Base-by-base conservation (phyloP, 257 asterid species). In the Apocynum venetum region DNA sequence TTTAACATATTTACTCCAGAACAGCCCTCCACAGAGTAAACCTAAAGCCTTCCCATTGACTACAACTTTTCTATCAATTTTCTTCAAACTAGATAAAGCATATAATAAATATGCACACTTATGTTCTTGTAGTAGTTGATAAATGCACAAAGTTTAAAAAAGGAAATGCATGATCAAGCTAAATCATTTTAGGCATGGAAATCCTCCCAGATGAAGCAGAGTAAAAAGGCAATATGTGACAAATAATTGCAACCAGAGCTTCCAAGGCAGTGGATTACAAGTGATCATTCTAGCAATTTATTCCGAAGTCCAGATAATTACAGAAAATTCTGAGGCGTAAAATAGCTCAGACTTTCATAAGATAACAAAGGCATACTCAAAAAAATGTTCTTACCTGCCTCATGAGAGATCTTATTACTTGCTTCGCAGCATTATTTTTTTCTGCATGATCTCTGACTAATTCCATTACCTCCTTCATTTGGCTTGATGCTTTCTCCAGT, bases 381-480 rank as follows among this genome's bases (percentile, higher is more conserved):
- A 57, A 41, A 51, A 65, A 48, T 12, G 40, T 35, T 46, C 81
- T n/a, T 76, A 88, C 94, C 92, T 89, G 89, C 72, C 19, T 80
- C 85, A 84, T 83, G 53, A 89, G 87, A 83, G 84, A 79, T 71
- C 83, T 84, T 61, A 91, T 84, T 68, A 88, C 92, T 80, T 85
- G 85, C 87, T 85, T 85, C 38, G 93, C 92, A 40, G 89, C 88
- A 75, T 56, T 66, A 75, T 88, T 87, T 88, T 88, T 88, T 77
- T 82, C 79, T 31, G 85, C 82, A 80, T 89, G 89, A 12, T 72
- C 80, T 82, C 77, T 84, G 66, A 85, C 86, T 74, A 81, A 59
- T 20, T 86, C 85, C 25, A 80, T 82, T 31, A 83, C 83, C 81
- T 83, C 89, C 78, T 80, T 79, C 80, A 91, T 72, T 69, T 88